Evolutionary conservation across 495 filamentous ascomycete genomes (phyloP).

Genomic region (Penicillium paradoxum): DNA sequence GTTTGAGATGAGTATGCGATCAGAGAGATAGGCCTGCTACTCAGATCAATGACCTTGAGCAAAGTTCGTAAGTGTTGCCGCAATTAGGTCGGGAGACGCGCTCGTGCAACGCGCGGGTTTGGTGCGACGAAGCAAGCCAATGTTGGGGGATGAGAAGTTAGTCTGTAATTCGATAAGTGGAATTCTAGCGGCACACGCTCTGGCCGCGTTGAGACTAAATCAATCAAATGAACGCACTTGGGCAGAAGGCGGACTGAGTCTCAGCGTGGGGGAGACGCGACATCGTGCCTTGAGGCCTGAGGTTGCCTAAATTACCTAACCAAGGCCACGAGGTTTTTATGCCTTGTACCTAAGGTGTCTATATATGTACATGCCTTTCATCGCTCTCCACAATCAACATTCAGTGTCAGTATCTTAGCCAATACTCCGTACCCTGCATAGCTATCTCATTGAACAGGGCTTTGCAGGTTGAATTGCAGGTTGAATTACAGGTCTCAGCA

Average conservation of each 20-base stretch:
- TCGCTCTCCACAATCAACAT: too few species aligned
- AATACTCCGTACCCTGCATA: too few species aligned
- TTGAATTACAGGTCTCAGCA: too few species aligned
- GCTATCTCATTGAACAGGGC: too few species aligned
- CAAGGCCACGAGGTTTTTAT: not conserved
- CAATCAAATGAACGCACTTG: not conserved
- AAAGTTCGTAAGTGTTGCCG: constrained; percentile 1
- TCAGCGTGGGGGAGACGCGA: constrained; percentile 8
- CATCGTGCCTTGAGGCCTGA: constrained; percentile 7
- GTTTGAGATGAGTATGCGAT: not conserved
- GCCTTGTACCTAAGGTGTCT: not conserved
- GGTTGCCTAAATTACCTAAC: not conserved
- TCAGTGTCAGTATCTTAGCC: too few species aligned
- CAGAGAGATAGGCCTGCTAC: not conserved
- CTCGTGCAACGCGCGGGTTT: constrained; percentile 25
- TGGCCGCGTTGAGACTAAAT: not conserved
- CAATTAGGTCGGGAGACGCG: constrained; percentile 19
- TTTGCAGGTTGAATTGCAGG: too few species aligned
- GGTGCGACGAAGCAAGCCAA: constrained; percentile 16
- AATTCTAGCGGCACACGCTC: not conserved
- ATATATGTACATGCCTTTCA: not conserved
- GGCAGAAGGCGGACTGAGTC: not conserved
- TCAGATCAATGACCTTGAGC: not conserved
- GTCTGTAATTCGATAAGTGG: not conserved
- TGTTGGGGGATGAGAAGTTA: not conserved